phyloP scores from a whole-genome alignment of 164 flowering plant species.

The Dillenia suffruticosa region DNA sequence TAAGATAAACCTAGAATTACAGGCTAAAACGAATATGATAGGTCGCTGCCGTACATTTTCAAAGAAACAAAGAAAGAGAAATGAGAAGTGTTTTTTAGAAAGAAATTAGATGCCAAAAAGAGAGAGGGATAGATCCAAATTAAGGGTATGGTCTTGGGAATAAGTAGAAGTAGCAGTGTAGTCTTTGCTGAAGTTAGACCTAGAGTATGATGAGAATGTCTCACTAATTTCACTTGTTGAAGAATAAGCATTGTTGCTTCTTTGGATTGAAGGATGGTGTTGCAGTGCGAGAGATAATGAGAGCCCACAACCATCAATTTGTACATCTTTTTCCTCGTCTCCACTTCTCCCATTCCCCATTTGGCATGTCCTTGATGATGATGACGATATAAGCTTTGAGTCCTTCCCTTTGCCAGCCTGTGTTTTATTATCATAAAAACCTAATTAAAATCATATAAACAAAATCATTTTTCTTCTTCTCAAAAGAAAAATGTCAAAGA shows the following conservation, averaged over 20 bases:
- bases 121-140: conserved; percentile 28
- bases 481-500: no score
- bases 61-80: conserved; percentile 7
- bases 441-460: no score
- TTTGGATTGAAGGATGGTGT: conserved; percentile 22
- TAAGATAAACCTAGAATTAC: no score
- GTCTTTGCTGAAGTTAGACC: conserved; percentile 23
- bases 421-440: no score
- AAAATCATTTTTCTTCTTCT: no score
- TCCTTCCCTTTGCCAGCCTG: conserved; percentile 13
- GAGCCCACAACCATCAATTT: conserved; percentile 22
- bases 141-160: conserved; percentile 6
- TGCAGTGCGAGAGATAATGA: conserved; percentile 50
- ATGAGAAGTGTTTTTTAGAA: conserved; percentile 1
- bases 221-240: conserved; percentile 55
- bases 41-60: neutral
- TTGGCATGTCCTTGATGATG: conserved; percentile 4
- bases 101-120: conserved; percentile 5
- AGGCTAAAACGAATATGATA: no score
- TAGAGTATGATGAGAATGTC: conserved; percentile 32
- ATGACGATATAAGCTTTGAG: neutral
- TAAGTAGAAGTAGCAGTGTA: conserved; percentile 22
- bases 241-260: conserved; percentile 31
- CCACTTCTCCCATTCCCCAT: neutral
- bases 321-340: conserved; percentile 14